Conservation (phyloP, 768 basidiomycete genomes). For the Fomitopsis serialis region DNA sequence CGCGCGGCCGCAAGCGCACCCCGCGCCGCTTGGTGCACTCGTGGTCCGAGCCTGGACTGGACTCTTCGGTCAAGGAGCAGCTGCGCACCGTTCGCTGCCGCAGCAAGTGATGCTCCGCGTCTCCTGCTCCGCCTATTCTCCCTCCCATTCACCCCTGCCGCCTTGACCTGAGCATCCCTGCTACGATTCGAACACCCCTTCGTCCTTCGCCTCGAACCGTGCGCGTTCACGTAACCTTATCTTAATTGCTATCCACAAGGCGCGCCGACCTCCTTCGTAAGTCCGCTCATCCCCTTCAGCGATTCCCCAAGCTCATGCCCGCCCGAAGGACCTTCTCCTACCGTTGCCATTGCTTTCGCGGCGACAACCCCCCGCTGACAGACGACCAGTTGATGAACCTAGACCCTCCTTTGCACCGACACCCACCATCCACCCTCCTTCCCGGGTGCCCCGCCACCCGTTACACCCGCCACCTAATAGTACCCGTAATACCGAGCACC, state of each 20-base stretch:
- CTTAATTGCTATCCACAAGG: constrained; percentile 12
- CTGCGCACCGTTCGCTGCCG: constrained; percentile 9
- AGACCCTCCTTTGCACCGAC: constrained; percentile 3
- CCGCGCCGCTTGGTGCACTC: constrained; percentile 24
- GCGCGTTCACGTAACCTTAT: constrained; percentile 11
- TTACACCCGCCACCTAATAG: not conserved
- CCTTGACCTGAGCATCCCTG: not conserved
- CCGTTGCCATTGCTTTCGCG: constrained; percentile 1
- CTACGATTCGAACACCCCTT: not conserved
- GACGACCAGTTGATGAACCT: constrained; percentile 1
- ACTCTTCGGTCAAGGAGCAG: constrained; percentile 12
- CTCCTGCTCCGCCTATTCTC: not conserved
- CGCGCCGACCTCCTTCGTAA: constrained; percentile 8
- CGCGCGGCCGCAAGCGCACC: constrained; percentile 21
- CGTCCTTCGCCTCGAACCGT: not conserved
- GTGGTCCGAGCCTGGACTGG: constrained; percentile 21
- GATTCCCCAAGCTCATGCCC: not conserved
- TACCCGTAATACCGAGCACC: constrained; percentile 1
- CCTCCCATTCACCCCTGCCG: no score
- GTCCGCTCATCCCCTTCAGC: not conserved
- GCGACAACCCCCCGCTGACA: not conserved
- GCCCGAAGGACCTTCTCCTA: not conserved
- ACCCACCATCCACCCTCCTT: not conserved
- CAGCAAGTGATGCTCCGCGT: constrained; percentile 9
- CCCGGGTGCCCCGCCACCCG: not conserved